Base-by-base conservation (phyloP, 176 grass and related monocot species). In the Bromus sterilis region DNA sequence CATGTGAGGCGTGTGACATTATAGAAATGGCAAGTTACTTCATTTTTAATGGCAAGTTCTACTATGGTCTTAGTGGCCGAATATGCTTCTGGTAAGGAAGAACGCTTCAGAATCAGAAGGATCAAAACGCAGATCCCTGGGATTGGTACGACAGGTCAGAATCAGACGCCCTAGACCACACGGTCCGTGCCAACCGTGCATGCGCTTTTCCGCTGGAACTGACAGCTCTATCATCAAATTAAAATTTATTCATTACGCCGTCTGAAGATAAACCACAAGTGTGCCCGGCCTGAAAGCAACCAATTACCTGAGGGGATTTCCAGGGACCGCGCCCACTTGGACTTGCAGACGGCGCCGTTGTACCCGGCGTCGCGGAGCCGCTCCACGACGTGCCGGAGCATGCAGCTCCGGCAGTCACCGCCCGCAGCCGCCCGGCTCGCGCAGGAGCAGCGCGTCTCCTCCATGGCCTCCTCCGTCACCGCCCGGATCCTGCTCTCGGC, bases 311-410 rank as follows among this genome's bases (percentile, higher is more conserved):
- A 89, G 63, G 90, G 95, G 77, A 95, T 91, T 82, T 98, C 84
- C 16, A 79, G 78, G 35, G 92, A 98, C 13, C 78, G 84, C 55
- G 41, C 83, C 95, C 95, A 95, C 80, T 95, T 98, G 82, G 95
- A 98, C 67, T 77, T 91, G 90, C 92, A 95, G 76, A 95, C 48
- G 51, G 88, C 88, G 77, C 95, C 95, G 84, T 88, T 82, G 80
- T 89, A 95, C 11, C 95, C 93, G 37, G 91, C 78, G 59, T 88
- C 72, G 42, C 70, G 75, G 68, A 98, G 91, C 57, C 71, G 64
- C 25, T 84, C 51, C 16, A 85, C 32, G 59, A 93, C 88, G 79
- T 77, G 84, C 9, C 70, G 84, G 12, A 95, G 82, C 66, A 72
- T 70, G 86, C 95, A 98, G 39, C 61, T 83, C 55, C 92, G 90